phyloP scores from a whole-genome alignment of 1,139 yeast genomes.

The Pichia sorboxylosa region DNA sequence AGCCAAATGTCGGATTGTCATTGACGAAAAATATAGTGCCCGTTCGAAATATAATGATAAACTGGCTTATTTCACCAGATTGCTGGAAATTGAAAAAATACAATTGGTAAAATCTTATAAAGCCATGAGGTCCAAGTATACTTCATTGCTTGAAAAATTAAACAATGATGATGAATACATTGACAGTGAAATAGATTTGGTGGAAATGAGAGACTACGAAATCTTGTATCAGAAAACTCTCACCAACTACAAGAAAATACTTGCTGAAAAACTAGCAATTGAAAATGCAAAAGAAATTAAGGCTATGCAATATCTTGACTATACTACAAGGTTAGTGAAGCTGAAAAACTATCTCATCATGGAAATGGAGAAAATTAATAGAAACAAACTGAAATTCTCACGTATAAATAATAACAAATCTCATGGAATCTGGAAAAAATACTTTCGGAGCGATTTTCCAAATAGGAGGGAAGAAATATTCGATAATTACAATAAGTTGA shows the following conservation, averaged over 20 bases:
- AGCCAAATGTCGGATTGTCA: background rate
- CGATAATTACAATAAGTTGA: background rate
- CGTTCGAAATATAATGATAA: constrained; percentile 4
- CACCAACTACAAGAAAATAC: constrained; percentile 18
- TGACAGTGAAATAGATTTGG: constrained; percentile 20
- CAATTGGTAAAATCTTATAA: constrained; percentile 6
- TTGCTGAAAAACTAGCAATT: constrained; percentile 18
- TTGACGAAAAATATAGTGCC: background rate
- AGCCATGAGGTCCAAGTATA: constrained; percentile 6
- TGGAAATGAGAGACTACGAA: constrained; percentile 24
- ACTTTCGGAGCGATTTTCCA: no score
- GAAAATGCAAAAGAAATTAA: constrained; percentile 19
- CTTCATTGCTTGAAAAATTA: constrained; percentile 2
- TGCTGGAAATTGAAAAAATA: constrained; percentile 6
- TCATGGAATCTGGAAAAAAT: constrained; percentile 9
- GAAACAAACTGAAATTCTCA: constrained; percentile 5
- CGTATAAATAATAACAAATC: constrained; percentile 6
- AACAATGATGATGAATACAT: constrained; percentile 3
- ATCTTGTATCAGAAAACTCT: constrained; percentile 18
- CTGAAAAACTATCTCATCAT: constrained; percentile 22
- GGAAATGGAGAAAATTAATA: constrained; percentile 6
- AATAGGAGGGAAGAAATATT: background rate
- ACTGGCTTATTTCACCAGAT: constrained; percentile 5
- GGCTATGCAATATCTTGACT: constrained; percentile 19
- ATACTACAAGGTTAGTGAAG: constrained; percentile 22